These are phyloP conservation scores for Neocucurbitaria cava DNA, from an alignment of 2,329 filamentous ascomycete species.

Conservation along the genomic window DNA sequence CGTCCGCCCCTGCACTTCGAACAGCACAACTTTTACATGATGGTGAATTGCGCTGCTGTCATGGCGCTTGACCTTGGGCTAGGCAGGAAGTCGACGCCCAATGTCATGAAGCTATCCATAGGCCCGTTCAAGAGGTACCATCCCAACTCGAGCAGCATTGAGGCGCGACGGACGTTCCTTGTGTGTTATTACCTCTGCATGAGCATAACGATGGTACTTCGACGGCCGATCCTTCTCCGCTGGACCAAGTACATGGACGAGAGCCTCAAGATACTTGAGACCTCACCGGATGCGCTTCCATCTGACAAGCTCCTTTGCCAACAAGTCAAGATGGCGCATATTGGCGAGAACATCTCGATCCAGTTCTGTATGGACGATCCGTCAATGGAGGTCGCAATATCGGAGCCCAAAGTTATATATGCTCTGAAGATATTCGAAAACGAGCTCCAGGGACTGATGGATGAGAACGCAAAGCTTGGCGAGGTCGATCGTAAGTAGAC, in stretches of 20 bases:
- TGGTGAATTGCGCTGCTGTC: constrained; percentile 79
- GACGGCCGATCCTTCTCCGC: constrained; percentile 64
- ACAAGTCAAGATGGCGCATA: constrained; percentile 64
- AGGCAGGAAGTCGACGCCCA: constrained; percentile 62
- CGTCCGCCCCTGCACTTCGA: constrained; percentile 82
- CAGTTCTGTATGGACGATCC: constrained; percentile 65
- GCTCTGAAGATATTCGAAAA: constrained; percentile 62
- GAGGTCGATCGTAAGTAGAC: constrained; percentile 44
- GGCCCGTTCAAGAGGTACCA: constrained; percentile 43
- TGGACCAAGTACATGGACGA: constrained; percentile 71
- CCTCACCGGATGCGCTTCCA: constrained; percentile 62
- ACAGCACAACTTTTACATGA: constrained; percentile 88
- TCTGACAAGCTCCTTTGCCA: constrained; percentile 64
- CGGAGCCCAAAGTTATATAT: constrained; percentile 63
- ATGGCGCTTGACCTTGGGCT: constrained; percentile 87
- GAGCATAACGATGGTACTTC: constrained; percentile 65
- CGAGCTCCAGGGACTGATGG: constrained; percentile 50
- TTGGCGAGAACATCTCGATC: constrained; percentile 63
- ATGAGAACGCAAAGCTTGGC: constrained; percentile 49
- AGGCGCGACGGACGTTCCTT: constrained; percentile 66
- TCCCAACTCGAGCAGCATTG: constrained; percentile 60
- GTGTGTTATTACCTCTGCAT: constrained; percentile 67
- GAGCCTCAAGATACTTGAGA: constrained; percentile 64
- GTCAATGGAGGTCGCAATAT: constrained; percentile 58
- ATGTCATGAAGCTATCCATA: constrained; percentile 45